These are phyloP conservation scores for Ogataea dorogensis DNA, from an alignment of 805 yeast genomes.

Conservation along the genomic window DNA sequence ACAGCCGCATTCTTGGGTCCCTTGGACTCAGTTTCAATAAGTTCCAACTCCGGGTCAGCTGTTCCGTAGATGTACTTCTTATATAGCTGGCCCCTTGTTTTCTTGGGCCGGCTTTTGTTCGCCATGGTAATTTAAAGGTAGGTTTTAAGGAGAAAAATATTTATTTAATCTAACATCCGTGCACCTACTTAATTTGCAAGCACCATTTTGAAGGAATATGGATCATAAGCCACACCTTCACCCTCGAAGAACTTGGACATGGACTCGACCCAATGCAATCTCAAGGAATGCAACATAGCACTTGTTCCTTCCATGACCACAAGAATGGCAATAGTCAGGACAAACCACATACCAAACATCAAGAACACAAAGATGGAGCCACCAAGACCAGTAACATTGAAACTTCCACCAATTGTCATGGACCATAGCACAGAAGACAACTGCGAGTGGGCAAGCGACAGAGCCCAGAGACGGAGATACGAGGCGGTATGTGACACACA, in stretches of 20 bases:
- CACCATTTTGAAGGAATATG: slow-evolving; percentile 61
- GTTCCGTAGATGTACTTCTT: slow-evolving; percentile 65
- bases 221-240: slow-evolving; percentile 87
- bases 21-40: slow-evolving; percentile 23
- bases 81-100: slow-evolving; percentile 70
- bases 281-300: slow-evolving; percentile 97
- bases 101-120: slow-evolving; percentile 83
- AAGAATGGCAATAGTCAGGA: slow-evolving; percentile 82
- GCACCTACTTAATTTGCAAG: slow-evolving; percentile 13
- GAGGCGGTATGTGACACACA: slow-evolving; percentile 99
- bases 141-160: slow-evolving; percentile 3
- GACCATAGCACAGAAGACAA: slow-evolving; percentile 92
- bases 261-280: slow-evolving; percentile 99
- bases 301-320: slow-evolving; percentile 99
- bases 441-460: slow-evolving; percentile 96
- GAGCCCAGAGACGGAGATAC: slow-evolving; percentile 93
- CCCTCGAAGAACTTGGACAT: slow-evolving; percentile 98
- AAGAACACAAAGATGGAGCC: slow-evolving; percentile 77
- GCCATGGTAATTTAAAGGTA: slow-evolving; percentile 51
- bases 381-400: slow-evolving; percentile 56
- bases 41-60: slow-evolving; percentile 28
- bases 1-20: neutral
- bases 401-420: slow-evolving; percentile 86
- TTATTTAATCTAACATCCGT: slow-evolving; percentile 10
- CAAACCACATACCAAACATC: slow-evolving; percentile 93